phyloP scores from a whole-genome alignment of 345 rosid genomes.

The Brassica rapa region DNA sequence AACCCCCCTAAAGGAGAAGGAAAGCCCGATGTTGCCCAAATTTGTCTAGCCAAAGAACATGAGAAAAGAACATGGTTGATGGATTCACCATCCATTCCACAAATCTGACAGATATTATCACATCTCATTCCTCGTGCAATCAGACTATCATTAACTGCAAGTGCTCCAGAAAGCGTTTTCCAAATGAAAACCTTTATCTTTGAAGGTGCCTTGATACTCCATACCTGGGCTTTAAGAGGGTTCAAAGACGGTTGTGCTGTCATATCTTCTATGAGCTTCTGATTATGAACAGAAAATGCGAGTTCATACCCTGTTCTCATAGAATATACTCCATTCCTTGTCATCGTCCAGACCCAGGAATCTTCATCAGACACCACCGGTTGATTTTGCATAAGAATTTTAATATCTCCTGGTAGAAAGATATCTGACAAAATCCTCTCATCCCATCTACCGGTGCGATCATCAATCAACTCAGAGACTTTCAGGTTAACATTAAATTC shows the following conservation, averaged over 20 bases:
- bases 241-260: background rate
- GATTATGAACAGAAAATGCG: background rate
- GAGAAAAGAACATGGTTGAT: background rate
- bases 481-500: background rate
- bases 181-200: background rate
- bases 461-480: background rate
- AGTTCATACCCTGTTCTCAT: background rate
- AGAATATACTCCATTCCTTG: background rate
- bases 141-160: background rate
- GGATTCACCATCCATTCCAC: background rate
- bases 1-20: background rate
- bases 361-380: background rate
- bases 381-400: background rate
- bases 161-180: background rate
- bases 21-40: background rate
- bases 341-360: background rate
- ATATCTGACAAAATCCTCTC: background rate
- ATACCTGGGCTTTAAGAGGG: background rate
- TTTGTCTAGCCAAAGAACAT: background rate
- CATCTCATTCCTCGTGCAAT: background rate
- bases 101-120: background rate
- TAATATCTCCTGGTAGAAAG: background rate
- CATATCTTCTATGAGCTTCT: too few relatives aligned
- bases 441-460: background rate
- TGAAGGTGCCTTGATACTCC: background rate